Evolutionary conservation across 352 stramenopile species (phyloP).

Genomic region (Phytophthora parvispora): DNA sequence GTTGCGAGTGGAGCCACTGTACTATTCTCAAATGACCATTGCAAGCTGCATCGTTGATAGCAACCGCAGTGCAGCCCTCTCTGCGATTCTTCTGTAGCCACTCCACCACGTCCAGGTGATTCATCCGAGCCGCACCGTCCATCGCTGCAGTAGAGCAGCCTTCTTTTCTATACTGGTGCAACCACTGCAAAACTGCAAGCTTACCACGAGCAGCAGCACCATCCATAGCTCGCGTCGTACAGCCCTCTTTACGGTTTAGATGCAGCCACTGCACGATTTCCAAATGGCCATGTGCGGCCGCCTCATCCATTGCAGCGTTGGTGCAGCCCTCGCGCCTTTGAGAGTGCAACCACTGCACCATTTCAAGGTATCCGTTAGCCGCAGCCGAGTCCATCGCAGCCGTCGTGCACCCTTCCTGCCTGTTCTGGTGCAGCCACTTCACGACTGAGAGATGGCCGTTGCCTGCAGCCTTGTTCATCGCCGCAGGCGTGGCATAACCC

Average conservation of each 20-base stretch:
- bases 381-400: conserved; percentile 39
- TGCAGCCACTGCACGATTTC: conserved; percentile 39
- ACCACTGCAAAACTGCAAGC: conserved; percentile 33
- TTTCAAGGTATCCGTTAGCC: conserved; percentile 34
- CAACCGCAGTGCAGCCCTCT: conserved; percentile 31
- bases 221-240: conserved; percentile 37
- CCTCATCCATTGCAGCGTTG: conserved; percentile 44
- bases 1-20: conserved; percentile 34
- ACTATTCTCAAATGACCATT: conserved; percentile 42
- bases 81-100: conserved; percentile 43
- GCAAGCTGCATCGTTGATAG: conserved; percentile 41
- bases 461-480: conserved; percentile 41
- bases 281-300: conserved; percentile 32
- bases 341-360: conserved; percentile 39
- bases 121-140: conserved; percentile 31
- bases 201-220: conserved; percentile 38
- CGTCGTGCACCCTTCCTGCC: conserved; percentile 40
- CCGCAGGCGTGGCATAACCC: conserved; percentile 15
- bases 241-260: conserved; percentile 31
- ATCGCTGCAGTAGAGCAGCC: conserved; percentile 44
- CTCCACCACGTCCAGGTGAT: conserved; percentile 37
- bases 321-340: conserved; percentile 39
- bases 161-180: conserved; percentile 35
- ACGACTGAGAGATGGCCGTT: conserved; percentile 43
- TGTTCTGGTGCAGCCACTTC: conserved; percentile 35